Percentiles rank a stretch among this genome's conserved stretches.
Conservation (phyloP, 179 eudicot species). For the Patellifolia procumbens region DNA sequence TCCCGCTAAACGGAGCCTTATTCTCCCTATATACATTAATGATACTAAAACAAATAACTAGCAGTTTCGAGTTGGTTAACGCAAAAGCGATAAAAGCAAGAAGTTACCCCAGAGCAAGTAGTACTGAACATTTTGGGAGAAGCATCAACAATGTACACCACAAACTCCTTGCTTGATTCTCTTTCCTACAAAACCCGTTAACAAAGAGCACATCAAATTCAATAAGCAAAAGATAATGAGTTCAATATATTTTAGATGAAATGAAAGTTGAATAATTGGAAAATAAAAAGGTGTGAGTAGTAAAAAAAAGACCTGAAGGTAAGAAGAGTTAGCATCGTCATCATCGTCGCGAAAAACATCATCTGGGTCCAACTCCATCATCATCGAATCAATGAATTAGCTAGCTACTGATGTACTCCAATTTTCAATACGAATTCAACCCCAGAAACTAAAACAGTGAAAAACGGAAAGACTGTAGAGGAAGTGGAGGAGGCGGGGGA, state of each 20-base stretch:
- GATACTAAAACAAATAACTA: no score
- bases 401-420: background rate
- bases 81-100: no score
- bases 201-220: background rate
- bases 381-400: background rate
- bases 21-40: no score
- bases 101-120: constrained; percentile 46
- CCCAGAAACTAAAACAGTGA: no score
- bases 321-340: constrained; percentile 55
- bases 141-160: constrained; percentile 85
- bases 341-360: constrained; percentile 86
- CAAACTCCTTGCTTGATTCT: constrained; percentile 66
- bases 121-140: constrained; percentile 87
- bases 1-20: no score
- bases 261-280: background rate
- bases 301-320: constrained; percentile 44
- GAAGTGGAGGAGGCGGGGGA: background rate
- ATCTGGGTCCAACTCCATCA: constrained; percentile 88
- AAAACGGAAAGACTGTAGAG: no score
- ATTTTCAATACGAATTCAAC: background rate
- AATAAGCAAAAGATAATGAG: no score
- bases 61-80: background rate
- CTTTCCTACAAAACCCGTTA: constrained; percentile 47
- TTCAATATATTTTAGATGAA: background rate
- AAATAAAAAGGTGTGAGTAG: background rate